Conservation (phyloP, 306 rosid genomes). For the Casuarina equisetifolia region DNA sequence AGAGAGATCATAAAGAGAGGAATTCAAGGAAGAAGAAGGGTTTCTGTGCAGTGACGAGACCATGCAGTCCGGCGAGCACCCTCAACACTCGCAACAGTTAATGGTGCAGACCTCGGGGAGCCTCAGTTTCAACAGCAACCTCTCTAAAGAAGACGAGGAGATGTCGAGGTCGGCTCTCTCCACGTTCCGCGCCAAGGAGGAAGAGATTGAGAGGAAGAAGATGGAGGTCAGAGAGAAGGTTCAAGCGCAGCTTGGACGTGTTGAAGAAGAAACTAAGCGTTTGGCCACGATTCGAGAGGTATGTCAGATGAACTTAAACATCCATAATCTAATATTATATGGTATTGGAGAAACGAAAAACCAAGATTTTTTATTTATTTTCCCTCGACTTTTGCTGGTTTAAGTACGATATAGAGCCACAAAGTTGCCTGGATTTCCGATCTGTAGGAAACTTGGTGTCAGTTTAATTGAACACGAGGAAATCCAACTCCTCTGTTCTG, state of each 20-base stretch:
- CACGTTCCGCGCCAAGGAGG: constrained; percentile 89
- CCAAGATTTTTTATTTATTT: not conserved
- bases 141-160: constrained; percentile 93
- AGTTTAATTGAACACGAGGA: no score
- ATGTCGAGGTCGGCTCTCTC: constrained; percentile 94
- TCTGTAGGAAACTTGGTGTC: not conserved
- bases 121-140: constrained; percentile 87
- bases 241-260: constrained; percentile 86
- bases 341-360: not conserved
- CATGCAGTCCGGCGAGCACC: constrained; percentile 60
- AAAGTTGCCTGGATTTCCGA: not conserved
- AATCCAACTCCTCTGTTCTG: not conserved
- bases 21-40: constrained; percentile 38
- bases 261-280: constrained; percentile 95
- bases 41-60: constrained; percentile 16
- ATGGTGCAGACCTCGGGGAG: constrained; percentile 81
- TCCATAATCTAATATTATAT: not conserved
- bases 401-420: not conserved
- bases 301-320: not conserved
- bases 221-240: constrained; percentile 92
- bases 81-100: constrained; percentile 56
- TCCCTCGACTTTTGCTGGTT: not conserved
- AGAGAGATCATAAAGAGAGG: constrained; percentile 31
- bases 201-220: constrained; percentile 94
- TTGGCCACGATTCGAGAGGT: constrained; percentile 94